Percentiles rank a stretch among this genome's conserved stretches.
Evolutionary conservation across 164 flowering plant species (phyloP).

Genomic region (Stephania cephalantha): DNA sequence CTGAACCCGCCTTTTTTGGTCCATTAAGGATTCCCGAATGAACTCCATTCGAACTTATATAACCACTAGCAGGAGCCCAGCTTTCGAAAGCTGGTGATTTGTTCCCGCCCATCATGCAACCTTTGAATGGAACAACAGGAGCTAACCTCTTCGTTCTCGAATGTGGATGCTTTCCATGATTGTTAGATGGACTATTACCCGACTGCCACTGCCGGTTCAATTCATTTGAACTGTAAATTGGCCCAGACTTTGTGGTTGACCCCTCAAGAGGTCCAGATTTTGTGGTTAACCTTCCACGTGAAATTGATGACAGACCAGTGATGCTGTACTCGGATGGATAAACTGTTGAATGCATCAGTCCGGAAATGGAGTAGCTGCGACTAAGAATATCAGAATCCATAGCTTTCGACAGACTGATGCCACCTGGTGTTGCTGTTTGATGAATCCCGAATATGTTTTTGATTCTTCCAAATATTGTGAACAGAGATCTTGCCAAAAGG

Average conservation of each 20-base stretch:
- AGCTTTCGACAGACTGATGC: constrained; percentile 15
- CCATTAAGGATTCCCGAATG: constrained; percentile 26
- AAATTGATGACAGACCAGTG: constrained; percentile 54
- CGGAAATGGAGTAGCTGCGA: constrained; percentile 56
- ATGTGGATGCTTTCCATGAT: constrained; percentile 16
- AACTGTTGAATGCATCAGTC: constrained; percentile 41
- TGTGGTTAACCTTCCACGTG: constrained; percentile 30
- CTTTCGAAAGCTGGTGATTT: constrained; percentile 23
- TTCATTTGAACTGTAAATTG: constrained; percentile 13
- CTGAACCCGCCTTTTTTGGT: constrained; percentile 14
- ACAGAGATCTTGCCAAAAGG: constrained; percentile 58
- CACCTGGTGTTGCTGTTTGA: constrained; percentile 20
- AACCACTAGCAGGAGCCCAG: constrained; percentile 12
- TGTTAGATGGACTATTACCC: constrained; percentile 13
- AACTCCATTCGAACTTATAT: constrained; percentile 22
- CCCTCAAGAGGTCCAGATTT: constrained; percentile 53
- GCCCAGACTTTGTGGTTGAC: constrained; percentile 28
- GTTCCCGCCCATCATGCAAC: constrained; percentile 36
- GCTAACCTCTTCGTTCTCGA: constrained; percentile 27
- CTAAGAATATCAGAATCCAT: constrained; percentile 32
- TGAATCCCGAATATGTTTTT: constrained; percentile 59
- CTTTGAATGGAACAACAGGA: constrained; percentile 45
- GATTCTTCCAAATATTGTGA: constrained; percentile 56
- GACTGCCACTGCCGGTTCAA: constrained; percentile 17
- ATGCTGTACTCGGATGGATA: constrained; percentile 45